These are phyloP conservation scores for Zygoascus ofunaensis DNA, from an alignment of 805 yeast species.

Conservation along the genomic window DNA sequence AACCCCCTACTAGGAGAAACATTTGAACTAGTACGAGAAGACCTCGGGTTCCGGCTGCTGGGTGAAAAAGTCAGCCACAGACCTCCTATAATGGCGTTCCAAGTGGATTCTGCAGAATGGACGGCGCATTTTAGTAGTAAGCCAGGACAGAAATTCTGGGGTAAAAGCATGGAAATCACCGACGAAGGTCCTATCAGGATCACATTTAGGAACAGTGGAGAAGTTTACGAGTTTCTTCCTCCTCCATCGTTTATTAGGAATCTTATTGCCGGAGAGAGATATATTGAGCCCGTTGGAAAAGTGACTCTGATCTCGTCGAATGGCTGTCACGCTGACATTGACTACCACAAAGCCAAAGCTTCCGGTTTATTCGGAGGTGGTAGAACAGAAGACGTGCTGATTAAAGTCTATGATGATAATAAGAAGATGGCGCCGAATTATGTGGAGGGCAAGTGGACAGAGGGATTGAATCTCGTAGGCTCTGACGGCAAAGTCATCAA, in stretches of 20 bases:
- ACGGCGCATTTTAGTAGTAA: conserved; percentile 31
- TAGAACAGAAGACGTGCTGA: conserved; percentile 56
- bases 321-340: conserved; percentile 63
- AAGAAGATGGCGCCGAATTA: conserved; percentile 16
- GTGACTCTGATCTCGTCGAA: conserved; percentile 56
- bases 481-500: conserved; percentile 13
- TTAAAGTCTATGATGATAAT: conserved; percentile 29
- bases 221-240: conserved; percentile 65
- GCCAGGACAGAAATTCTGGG: conserved; percentile 82
- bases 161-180: conserved; percentile 77
- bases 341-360: conserved; percentile 57
- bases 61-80: conserved; percentile 84
- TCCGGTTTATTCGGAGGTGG: conserved; percentile 75
- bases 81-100: conserved; percentile 77
- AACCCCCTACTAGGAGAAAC: conserved; percentile 94
- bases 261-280: conserved; percentile 89
- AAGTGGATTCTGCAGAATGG: conserved; percentile 68
- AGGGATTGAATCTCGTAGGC: conserved; percentile 32
- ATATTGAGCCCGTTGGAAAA: conserved; percentile 73
- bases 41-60: conserved; percentile 60
- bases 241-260: conserved; percentile 80
- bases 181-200: conserved; percentile 64
- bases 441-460: conserved; percentile 76
- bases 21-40: conserved; percentile 80
- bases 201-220: conserved; percentile 51